Evolutionary conservation across 192 early-diverging fungal species (phyloP), one percentile per base, ranked within the genome.

Genomic region (Powellomyces hirtus): DNA sequence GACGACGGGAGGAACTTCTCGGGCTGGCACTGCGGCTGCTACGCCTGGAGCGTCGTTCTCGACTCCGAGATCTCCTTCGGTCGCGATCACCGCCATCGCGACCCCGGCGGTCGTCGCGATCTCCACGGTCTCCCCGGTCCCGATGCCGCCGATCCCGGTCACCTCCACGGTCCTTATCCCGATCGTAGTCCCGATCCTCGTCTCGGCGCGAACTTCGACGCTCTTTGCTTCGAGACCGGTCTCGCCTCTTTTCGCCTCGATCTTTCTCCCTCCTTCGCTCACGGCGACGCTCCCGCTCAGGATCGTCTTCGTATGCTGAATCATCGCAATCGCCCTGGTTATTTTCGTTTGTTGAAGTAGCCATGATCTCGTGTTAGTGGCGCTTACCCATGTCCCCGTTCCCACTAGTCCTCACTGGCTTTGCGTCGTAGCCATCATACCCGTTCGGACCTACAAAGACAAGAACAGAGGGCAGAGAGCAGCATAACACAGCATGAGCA

Each of bases 41-140:
- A 30, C 29, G 62, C 42, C 38, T 45, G 18, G 22, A 18, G 20
- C 61, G 66, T 24, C 36, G 55, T 22, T 65, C 64, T 33, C 62
- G 38, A 46, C 68, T 68, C 26, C 78, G 77, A 63, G 45, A 59
- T 30, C 66, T 58, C 56, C 78, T 75, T 26, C 80, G 73, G 50
- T 75, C 67, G 36, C 79, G 65, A 38, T 81, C 81, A 46, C 71
- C 77, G 44, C 83, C 74, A 8, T 83, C 79, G 18, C 82, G 74
- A 42, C 84, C 83, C 31, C 84, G 60, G 42, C 79, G 84, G 36
- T 82, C 73, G 18, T 84, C 81, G 27, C 83, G 71, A 38, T 86
- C 80, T 44, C 73, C 59, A 16, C 59, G 63, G 51, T 42, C 75
- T 76, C 49, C 74, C n/a, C n/a, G n/a, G n/a, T n/a, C n/a, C 20